Evolutionary conservation across 2,329 filamentous ascomycete species (phyloP), one percentile per base, ranked within the genome.

Genomic region (Sporothrix mexicana): DNA sequence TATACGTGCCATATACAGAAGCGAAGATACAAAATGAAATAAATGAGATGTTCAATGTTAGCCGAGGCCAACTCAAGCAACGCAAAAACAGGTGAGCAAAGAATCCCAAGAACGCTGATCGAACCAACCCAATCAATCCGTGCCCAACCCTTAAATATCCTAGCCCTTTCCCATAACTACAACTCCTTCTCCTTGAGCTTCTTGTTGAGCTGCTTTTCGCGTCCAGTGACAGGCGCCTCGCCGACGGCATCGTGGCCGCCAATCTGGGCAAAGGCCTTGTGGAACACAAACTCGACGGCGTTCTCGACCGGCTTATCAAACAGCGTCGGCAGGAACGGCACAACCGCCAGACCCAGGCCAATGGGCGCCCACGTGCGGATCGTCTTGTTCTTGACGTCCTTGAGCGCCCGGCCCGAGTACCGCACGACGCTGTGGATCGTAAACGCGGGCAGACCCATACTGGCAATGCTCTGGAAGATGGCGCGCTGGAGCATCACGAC

Each of bases 251-350:
- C 76, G 49, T 85, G 81, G 0, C 89, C 95, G 3, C 93, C 94
- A 73, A 94, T 87, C 0, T 88, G 80, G 79, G 90, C 88, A 79
- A 98, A 96, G 0, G 88, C 92, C 77, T 91, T 93, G 78, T 97
- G 93, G 84, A 98, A 98, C 2, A 88, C 81, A 92, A 92, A 98
- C 79, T 98, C 95, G 0, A 97, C 93, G 0, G 93, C 94, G 75
- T 94, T 88, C 83, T 98, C 96, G 7, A 99, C 94, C 0, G 96
- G 95, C 80, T 97, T 88, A 79, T 99, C 95, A 77, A 98, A 98
- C 72, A 97, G 83, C 73, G 87, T 90, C 0, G 95, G 95, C 73
- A 98, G 81, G 80, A 95, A 92, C 0, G 95, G 95, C 9, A 98
- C 94, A 9, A 93, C 86, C 0, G 90, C 83, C 47, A 94, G 80